Conservation (phyloP, 148 eudicot species). For the Amaranthus cruentus region DNA sequence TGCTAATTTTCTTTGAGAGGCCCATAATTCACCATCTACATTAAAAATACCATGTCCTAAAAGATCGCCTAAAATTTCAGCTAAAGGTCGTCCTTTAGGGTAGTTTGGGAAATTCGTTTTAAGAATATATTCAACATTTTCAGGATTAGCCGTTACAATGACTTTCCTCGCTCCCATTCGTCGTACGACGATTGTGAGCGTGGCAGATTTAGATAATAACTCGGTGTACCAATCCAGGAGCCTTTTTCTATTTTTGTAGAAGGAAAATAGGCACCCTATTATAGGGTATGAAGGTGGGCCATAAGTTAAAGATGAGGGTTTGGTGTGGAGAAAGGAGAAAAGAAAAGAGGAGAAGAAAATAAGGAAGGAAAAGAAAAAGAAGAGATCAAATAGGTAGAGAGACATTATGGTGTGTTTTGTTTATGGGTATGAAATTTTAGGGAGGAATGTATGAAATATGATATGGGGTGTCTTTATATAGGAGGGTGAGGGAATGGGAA, state of each 20-base stretch:
- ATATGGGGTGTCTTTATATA: background rate
- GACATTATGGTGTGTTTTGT: background rate
- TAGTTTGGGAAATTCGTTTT: conserved; percentile 53
- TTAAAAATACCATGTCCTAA: conserved; percentile 70
- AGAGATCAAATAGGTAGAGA: conserved; percentile 15
- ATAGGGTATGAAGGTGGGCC: conserved; percentile 44
- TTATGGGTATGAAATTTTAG: background rate
- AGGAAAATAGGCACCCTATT: conserved; percentile 48
- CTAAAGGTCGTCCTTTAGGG: conserved; percentile 64
- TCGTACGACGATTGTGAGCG: conserved; percentile 42
- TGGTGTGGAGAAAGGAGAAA: background rate
- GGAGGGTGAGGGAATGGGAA: background rate
- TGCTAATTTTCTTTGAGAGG: conserved; percentile 59
- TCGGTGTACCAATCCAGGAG: conserved; percentile 71
- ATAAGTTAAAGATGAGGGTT: background rate
- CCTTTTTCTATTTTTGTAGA: conserved; percentile 42
- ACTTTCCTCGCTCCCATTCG: conserved; percentile 46
- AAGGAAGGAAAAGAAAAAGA: conserved; percentile 14
- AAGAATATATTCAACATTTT: conserved; percentile 68
- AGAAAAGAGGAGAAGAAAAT: conserved; percentile 8
- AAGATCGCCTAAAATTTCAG: conserved; percentile 56
- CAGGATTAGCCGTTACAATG: conserved; percentile 59
- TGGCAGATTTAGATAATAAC: conserved; percentile 38
- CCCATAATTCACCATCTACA: conserved; percentile 74
- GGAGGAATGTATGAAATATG: background rate